These are phyloP conservation scores for Fusarium sp. DNA, from an alignment of 2,329 filamentous ascomycete genomes.

Conservation along the genomic window DNA sequence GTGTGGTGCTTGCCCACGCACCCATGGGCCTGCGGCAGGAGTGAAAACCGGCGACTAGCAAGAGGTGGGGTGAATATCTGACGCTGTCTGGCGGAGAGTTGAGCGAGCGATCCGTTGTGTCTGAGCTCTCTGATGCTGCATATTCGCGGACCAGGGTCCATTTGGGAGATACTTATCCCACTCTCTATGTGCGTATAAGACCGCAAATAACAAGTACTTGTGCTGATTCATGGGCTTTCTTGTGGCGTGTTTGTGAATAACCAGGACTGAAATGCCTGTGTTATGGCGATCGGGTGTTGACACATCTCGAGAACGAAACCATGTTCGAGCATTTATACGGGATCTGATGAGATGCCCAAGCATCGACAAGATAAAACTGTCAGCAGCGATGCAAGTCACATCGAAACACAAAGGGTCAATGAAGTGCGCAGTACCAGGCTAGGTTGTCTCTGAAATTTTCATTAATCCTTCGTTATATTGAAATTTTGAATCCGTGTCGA, in stretches of 20 bases:
- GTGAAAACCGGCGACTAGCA: conserved; percentile 41
- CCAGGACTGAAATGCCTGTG: not conserved
- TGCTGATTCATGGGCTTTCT: conserved; percentile 5
- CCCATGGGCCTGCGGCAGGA: conserved; percentile 41
- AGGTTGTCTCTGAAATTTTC: conserved; percentile 53
- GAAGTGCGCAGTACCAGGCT: conserved; percentile 33
- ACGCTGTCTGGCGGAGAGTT: conserved; percentile 36
- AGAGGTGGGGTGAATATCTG: conserved; percentile 37
- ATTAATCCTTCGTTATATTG: conserved; percentile 61
- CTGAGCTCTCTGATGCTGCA: conserved; percentile 44
- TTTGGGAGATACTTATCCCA: conserved; percentile 33
- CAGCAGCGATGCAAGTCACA: conserved; percentile 18
- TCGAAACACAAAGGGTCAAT: conserved; percentile 27
- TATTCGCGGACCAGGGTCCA: conserved; percentile 36
- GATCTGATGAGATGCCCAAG: not conserved
- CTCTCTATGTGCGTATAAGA: not conserved
- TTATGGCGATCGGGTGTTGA: not conserved
- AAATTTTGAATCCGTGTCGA: conserved; percentile 53
- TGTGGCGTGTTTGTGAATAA: conserved; percentile 2
- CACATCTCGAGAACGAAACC: not conserved
- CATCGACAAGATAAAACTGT: conserved; percentile 17
- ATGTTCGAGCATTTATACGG: not conserved
- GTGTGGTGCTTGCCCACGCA: conserved; percentile 37
- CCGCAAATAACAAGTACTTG: conserved; percentile 6
- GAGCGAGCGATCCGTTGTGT: conserved; percentile 44